A percentile compares a stretch with the other conserved stretches of the same genome.
phyloP scores from a whole-genome alignment of 2,329 filamentous ascomycete species.

The Fusarium staphyleae region DNA sequence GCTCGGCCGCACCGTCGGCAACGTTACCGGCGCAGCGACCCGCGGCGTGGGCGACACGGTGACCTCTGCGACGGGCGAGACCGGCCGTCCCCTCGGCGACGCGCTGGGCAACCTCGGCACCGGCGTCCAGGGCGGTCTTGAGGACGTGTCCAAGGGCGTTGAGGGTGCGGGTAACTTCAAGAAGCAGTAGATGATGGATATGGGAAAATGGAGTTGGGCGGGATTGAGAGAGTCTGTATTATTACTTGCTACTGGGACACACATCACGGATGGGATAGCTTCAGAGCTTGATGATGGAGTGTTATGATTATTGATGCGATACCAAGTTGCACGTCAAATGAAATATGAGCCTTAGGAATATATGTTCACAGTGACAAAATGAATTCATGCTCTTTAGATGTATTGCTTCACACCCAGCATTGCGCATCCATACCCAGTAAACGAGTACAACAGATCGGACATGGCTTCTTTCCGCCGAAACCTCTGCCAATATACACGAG shows the following conservation, averaged over 20 bases:
- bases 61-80: constrained; percentile 59
- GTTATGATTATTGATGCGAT: neutral
- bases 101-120: constrained; percentile 60
- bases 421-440: too few species aligned
- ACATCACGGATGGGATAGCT: neutral
- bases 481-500: too few species aligned
- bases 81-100: constrained; percentile 63
- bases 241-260: too few species aligned
- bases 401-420: too few species aligned
- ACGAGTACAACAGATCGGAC: too few species aligned
- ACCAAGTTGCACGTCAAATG: constrained; percentile 5
- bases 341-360: neutral
- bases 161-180: constrained; percentile 67
- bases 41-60: constrained; percentile 65
- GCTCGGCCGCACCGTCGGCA: constrained; percentile 51
- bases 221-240: too few species aligned
- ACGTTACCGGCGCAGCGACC: constrained; percentile 58
- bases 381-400: too few species aligned
- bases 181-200: constrained; percentile 40
- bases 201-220: too few species aligned
- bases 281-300: neutral
- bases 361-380: too few species aligned
- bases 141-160: constrained; percentile 59
- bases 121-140: constrained; percentile 60
- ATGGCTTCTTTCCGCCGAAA: too few species aligned